Evolutionary conservation across 1,139 yeast genomes (phyloP).

Genomic region (Arxiozyma slooffiae): DNA sequence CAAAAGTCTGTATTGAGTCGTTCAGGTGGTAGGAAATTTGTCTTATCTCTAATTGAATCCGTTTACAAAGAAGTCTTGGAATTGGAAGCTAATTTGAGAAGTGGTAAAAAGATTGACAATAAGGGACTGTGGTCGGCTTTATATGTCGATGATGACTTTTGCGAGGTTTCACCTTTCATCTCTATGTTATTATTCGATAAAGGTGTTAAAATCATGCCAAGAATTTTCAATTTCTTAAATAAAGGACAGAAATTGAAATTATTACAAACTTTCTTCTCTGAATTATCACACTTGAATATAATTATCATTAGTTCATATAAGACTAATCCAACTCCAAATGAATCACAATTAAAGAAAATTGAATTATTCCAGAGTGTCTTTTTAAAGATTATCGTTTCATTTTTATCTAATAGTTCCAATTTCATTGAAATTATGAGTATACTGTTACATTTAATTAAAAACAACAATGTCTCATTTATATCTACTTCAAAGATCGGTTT

Average conservation of each 20-base stretch:
- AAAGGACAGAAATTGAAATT: constrained; percentile 72
- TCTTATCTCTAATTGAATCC: constrained; percentile 49
- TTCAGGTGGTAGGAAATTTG: constrained; percentile 35
- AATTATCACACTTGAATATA: constrained; percentile 71
- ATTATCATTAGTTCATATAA: constrained; percentile 71
- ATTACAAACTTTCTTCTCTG: constrained; percentile 70
- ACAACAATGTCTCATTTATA: constrained; percentile 61
- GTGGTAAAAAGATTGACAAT: constrained; percentile 45
- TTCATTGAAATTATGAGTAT: constrained; percentile 79
- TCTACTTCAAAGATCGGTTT: constrained; percentile 81
- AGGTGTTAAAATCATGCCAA: constrained; percentile 79
- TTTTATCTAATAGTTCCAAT: constrained; percentile 66
- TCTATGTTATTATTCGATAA: constrained; percentile 78
- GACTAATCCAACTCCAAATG: constrained; percentile 46
- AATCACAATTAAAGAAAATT: constrained; percentile 48
- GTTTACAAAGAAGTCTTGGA: constrained; percentile 70
- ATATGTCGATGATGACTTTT: constrained; percentile 50
- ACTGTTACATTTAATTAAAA: constrained; percentile 61
- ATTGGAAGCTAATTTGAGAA: constrained; percentile 76
- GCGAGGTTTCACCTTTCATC: constrained; percentile 67
- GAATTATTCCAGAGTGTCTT: constrained; percentile 77
- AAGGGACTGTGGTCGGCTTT: constrained; percentile 68
- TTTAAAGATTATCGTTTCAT: constrained; percentile 75
- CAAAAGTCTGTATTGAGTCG: constrained; percentile 28
- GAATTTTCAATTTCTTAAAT: constrained; percentile 74